These are phyloP conservation scores for Chaetomium globosum DNA, from an alignment of 2,329 filamentous ascomycete genomes.

Conservation along the genomic window DNA sequence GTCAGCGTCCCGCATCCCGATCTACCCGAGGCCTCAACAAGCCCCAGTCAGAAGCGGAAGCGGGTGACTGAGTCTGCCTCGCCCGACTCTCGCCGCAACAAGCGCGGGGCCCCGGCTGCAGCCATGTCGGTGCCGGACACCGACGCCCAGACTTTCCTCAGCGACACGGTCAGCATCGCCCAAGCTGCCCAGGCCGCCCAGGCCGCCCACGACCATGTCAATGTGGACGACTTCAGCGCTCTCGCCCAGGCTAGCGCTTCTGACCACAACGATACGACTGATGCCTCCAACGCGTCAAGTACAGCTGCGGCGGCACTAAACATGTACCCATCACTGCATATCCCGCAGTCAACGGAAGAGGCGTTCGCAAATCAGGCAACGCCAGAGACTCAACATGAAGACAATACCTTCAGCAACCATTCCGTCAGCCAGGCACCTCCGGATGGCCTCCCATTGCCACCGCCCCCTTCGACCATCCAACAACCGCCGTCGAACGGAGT, in stretches of 20 bases:
- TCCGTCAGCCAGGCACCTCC: slow-evolving; percentile 42
- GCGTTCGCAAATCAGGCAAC: slow-evolving; percentile 59
- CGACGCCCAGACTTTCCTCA: slow-evolving; percentile 55
- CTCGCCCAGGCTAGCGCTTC: slow-evolving; percentile 57
- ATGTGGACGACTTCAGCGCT: slow-evolving; percentile 59
- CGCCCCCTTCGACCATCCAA: slow-evolving; percentile 32
- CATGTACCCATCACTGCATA: slow-evolving; percentile 63
- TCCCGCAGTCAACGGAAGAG: slow-evolving; percentile 61
- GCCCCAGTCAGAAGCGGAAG: slow-evolving; percentile 59
- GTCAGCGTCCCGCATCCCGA: slow-evolving; percentile 53
- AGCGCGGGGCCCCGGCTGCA: slow-evolving; percentile 52
- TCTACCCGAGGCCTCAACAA: slow-evolving; percentile 46
- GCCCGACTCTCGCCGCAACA: slow-evolving; percentile 54
- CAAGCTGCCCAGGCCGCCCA: slow-evolving; percentile 40
- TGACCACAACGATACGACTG: slow-evolving; percentile 50
- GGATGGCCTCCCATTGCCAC: slow-evolving; percentile 40
- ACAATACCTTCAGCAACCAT: slow-evolving; percentile 41
- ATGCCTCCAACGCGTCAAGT: slow-evolving; percentile 58
- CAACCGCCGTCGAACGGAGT: slow-evolving; percentile 47
- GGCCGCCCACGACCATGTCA: slow-evolving; percentile 46
- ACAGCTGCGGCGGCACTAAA: slow-evolving; percentile 62
- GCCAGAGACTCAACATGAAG: slow-evolving; percentile 44
- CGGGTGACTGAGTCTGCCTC: slow-evolving; percentile 53
- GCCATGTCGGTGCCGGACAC: slow-evolving; percentile 49
- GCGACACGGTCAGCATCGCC: slow-evolving; percentile 55